Conservation (phyloP, 2,329 filamentous ascomycete species). For the Fusarium citri region DNA sequence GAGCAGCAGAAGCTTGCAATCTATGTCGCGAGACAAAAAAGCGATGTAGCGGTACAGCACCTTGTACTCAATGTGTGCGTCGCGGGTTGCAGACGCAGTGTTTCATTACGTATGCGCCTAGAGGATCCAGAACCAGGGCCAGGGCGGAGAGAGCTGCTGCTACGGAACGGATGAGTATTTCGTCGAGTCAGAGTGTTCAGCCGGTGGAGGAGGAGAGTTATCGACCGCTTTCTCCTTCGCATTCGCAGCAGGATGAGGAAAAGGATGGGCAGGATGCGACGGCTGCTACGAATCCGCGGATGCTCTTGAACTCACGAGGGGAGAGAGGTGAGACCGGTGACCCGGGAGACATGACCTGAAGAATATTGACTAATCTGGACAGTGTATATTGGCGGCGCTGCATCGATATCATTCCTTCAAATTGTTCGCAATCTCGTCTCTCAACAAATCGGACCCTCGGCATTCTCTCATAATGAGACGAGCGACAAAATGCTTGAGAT, state of each 20-base stretch:
- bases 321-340: slow-evolving; percentile 57
- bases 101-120: slow-evolving; percentile 49
- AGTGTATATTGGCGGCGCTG: slow-evolving; percentile 64
- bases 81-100: slow-evolving; percentile 56
- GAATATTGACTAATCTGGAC: background rate
- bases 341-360: background rate
- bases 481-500: slow-evolving; percentile 47
- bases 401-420: slow-evolving; percentile 67
- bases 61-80: slow-evolving; percentile 60
- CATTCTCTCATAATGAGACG: slow-evolving; percentile 45
- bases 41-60: slow-evolving; percentile 61
- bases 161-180: background rate
- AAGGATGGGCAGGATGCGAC: slow-evolving; percentile 34
- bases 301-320: slow-evolving; percentile 64
- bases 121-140: slow-evolving; percentile 43
- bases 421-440: slow-evolving; percentile 43
- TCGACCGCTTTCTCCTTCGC: slow-evolving; percentile 47
- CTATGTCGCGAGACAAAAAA: slow-evolving; percentile 63
- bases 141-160: slow-evolving; percentile 29
- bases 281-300: slow-evolving; percentile 47
- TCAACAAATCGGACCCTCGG: slow-evolving; percentile 44
- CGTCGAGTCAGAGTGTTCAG: slow-evolving; percentile 4
- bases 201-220: slow-evolving; percentile 31
- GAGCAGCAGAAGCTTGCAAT: slow-evolving; percentile 61
- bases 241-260: slow-evolving; percentile 44